These are phyloP conservation scores for Brassica juncea DNA, from an alignment of 345 rosid species.

Conservation along the genomic window DNA sequence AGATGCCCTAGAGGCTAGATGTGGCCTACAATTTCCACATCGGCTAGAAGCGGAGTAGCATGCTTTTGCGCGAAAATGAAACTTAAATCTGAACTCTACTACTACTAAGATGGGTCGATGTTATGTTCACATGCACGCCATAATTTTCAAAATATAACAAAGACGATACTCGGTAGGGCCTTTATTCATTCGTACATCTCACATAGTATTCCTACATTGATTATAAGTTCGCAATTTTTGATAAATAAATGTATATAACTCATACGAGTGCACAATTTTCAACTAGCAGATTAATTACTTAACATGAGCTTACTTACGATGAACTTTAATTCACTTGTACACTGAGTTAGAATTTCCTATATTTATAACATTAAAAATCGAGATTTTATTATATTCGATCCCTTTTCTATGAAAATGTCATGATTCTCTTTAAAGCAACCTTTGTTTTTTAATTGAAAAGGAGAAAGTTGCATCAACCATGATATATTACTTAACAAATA, in stretches of 20 bases:
- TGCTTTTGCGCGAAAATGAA: conserved; percentile 43
- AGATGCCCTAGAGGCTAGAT: conserved; percentile 12
- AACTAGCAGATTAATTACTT: not conserved
- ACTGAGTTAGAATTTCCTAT: not conserved
- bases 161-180: conserved; percentile 32
- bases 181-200: conserved; percentile 37
- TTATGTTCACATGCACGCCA: conserved; percentile 37
- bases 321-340: not conserved
- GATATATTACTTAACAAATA: conserved; percentile 5
- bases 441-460: conserved; percentile 37
- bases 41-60: conserved; percentile 31
- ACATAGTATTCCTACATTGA: conserved; percentile 26
- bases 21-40: conserved; percentile 22
- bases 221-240: conserved; percentile 18
- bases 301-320: conserved; percentile 5
- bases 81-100: conserved; percentile 35
- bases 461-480: conserved; percentile 43
- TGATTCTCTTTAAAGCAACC: conserved; percentile 37
- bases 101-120: conserved; percentile 40
- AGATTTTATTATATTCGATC: conserved; percentile 9
- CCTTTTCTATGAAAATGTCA: conserved; percentile 31
- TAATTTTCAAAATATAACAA: conserved; percentile 4
- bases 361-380: conserved; percentile 21
- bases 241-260: conserved; percentile 9
- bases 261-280: not conserved